phyloP scores from a whole-genome alignment of 306 rosid genomes.

The Sphenostylis stenocarpa region DNA sequence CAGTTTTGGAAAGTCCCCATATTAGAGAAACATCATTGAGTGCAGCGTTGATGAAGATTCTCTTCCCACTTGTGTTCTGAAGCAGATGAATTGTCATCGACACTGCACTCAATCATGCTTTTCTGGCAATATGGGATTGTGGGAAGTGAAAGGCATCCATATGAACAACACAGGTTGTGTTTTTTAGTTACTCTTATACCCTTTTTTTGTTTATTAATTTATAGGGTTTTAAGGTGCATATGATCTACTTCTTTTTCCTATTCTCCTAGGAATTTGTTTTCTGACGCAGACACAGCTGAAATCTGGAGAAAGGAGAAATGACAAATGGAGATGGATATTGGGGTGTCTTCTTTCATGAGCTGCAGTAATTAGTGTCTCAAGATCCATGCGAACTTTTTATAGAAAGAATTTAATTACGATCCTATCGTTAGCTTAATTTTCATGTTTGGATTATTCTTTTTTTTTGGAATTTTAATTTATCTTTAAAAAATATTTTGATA shows the following conservation, averaged over 20 bases:
- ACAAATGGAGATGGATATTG: too few species aligned
- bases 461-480: too few species aligned
- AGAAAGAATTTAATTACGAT: too few species aligned
- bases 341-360: too few species aligned
- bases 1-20: constrained; percentile 35
- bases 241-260: not conserved
- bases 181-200: not conserved
- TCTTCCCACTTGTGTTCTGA: not conserved
- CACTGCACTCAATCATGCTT: constrained; percentile 74
- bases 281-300: not conserved
- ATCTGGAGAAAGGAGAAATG: not conserved
- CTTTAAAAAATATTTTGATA: too few species aligned
- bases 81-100: constrained; percentile 20
- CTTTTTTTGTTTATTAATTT: not conserved
- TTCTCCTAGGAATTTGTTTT: not conserved
- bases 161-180: constrained; percentile 1
- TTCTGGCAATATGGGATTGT: constrained; percentile 17
- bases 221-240: not conserved
- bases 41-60: constrained; percentile 82
- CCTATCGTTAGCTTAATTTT: too few species aligned
- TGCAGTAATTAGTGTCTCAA: too few species aligned
- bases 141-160: not conserved
- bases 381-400: too few species aligned
- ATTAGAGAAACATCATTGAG: constrained; percentile 75
- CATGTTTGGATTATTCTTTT: too few species aligned